phyloP scores from a whole-genome alignment of 2,329 filamentous ascomycete species.

The Fusarium sp. region DNA sequence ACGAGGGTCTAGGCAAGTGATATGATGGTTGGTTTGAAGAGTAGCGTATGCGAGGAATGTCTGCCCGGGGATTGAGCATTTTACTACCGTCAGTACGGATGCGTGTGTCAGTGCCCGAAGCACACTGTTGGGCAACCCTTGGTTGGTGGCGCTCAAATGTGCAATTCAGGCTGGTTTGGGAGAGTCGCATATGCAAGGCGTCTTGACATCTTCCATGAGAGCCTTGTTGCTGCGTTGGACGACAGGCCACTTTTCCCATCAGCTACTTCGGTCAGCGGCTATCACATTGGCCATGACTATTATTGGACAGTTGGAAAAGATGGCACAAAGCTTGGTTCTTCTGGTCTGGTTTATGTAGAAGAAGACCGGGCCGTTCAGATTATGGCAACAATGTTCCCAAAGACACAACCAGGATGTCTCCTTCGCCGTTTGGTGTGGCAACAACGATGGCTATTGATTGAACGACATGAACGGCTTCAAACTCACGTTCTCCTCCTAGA shows the following conservation, averaged over 20 bases:
- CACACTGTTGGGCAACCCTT: background rate
- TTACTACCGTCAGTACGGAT: background rate
- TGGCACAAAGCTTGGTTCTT: background rate
- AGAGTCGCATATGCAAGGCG: background rate
- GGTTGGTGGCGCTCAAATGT: background rate
- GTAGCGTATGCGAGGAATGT: background rate
- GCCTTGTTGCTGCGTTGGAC: background rate
- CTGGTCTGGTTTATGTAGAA: background rate
- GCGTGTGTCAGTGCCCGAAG: background rate
- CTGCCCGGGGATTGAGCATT: background rate
- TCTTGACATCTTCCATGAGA: background rate
- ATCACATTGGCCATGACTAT: background rate
- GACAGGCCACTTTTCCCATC: background rate
- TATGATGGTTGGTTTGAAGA: background rate
- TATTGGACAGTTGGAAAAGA: background rate
- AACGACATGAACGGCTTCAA: background rate
- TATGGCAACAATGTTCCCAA: background rate
- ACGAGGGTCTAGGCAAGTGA: background rate
- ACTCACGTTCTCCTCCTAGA: background rate
- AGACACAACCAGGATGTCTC: background rate
- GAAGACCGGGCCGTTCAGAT: no score
- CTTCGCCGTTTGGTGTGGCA: background rate
- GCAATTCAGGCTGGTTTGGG: background rate
- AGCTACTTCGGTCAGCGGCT: rapidly evolving
- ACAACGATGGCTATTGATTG: background rate